Conservation (phyloP, 345 rosid species). For the Aquilaria malaccensis region DNA sequence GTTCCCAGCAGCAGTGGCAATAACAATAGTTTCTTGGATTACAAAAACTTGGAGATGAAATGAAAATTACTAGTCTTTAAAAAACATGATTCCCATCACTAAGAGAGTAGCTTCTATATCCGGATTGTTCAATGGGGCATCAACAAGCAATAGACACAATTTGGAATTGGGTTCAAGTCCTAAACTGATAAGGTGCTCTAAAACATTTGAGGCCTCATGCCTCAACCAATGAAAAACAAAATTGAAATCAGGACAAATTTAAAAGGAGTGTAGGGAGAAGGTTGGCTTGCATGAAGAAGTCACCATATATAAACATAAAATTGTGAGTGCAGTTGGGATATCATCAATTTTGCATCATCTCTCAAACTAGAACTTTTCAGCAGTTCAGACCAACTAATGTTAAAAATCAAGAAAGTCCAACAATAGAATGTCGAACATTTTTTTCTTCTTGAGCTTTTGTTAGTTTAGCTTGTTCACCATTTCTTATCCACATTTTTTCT, state of each 20-base stretch:
- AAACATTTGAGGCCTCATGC: conserved; percentile 77
- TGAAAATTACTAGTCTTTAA: background rate
- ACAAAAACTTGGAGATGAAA: conserved; percentile 29
- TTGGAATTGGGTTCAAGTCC: conserved; percentile 76
- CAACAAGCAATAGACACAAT: conserved; percentile 75
- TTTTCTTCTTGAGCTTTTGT: conserved; percentile 4
- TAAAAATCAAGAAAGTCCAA: no score
- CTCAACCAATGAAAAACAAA: conserved; percentile 42
- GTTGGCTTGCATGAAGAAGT: background rate
- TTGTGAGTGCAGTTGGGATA: no score
- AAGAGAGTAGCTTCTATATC: conserved; percentile 76
- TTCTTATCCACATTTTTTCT: no score
- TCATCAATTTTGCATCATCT: background rate
- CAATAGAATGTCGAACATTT: conserved; percentile 1
- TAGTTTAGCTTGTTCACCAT: no score
- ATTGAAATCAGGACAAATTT: conserved; percentile 6
- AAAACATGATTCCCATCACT: conserved; percentile 12
- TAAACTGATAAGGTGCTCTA: conserved; percentile 64
- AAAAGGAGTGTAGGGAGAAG: background rate
- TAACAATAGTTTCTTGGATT: conserved; percentile 45
- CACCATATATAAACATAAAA: no score
- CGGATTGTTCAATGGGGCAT: conserved; percentile 79
- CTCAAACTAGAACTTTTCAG: no score
- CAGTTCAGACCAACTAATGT: no score
- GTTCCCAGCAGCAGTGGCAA: conserved; percentile 15